phyloP scores from a whole-genome alignment of 495 filamentous ascomycete species.

The Aspergillus nidulans region DNA sequence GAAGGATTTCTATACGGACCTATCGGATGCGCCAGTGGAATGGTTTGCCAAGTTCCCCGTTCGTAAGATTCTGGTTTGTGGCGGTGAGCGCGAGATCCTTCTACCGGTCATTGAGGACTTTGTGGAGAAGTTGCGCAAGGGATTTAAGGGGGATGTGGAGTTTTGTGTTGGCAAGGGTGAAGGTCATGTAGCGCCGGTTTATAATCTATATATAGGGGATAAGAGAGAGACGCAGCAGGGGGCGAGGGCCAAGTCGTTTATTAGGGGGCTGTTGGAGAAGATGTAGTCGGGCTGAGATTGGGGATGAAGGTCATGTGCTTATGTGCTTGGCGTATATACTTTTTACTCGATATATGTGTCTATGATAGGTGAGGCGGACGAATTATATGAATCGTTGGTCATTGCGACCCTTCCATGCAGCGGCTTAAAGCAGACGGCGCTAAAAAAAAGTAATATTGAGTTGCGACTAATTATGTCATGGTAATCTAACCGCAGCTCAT shows the following conservation, averaged over 20 bases:
- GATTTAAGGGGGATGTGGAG: conserved; percentile 30
- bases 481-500: not conserved
- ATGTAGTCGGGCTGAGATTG: not conserved
- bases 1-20: conserved; percentile 54
- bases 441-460: no score
- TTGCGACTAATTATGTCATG: no score
- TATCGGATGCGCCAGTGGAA: conserved; percentile 41
- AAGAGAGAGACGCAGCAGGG: conserved; percentile 38
- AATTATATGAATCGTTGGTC: no score
- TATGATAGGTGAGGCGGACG: no score
- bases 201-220: conserved; percentile 37
- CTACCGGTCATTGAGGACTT: conserved; percentile 54
- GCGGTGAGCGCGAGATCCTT: conserved; percentile 56
- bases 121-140: conserved; percentile 33
- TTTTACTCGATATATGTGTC: not conserved
- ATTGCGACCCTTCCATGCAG: no score
- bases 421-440: no score
- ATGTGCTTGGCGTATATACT: not conserved
- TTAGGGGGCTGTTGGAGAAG: conserved; percentile 23
- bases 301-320: not conserved
- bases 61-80: conserved; percentile 48
- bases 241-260: conserved; percentile 29
- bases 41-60: conserved; percentile 52
- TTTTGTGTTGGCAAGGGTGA: conserved; percentile 35
- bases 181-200: conserved; percentile 42